Evolutionary conservation across 1,284 basidiomycete genomes (phyloP).

Genomic region (Ustilago shanxiensis): DNA sequence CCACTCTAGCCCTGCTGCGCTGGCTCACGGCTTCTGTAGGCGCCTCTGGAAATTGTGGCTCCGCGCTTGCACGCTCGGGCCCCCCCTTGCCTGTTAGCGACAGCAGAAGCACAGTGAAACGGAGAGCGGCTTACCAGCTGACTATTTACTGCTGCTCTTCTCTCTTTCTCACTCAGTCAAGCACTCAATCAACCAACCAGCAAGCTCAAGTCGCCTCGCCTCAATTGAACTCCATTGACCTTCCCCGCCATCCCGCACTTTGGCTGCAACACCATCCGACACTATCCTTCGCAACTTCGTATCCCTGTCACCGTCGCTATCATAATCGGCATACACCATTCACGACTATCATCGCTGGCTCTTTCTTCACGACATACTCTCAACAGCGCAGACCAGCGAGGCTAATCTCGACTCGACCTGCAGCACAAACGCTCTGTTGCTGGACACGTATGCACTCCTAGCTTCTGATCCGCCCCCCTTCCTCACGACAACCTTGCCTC

Average conservation of each 20-base stretch:
- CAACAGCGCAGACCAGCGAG: background rate
- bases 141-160: conserved; percentile 5
- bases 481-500: background rate
- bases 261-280: background rate
- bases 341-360: background rate
- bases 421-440: background rate
- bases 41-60: conserved; percentile 3
- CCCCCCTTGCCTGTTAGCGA: background rate
- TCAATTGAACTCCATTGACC: background rate
- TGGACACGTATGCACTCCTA: background rate
- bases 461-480: background rate
- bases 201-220: background rate
- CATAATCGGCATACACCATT: background rate
- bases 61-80: conserved; percentile 9
- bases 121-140: conserved; percentile 3
- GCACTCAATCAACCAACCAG: background rate
- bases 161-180: background rate
- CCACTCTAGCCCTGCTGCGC: background rate
- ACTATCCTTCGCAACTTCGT: conserved; percentile 7
- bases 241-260: conserved; percentile 7
- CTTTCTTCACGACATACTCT: background rate
- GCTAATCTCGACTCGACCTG: background rate
- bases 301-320: background rate
- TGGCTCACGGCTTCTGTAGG: conserved; percentile 3
- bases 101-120: conserved; percentile 10